Evolutionary conservation across 1,284 basidiomycete genomes (phyloP).

Genomic region (Irpex sp.): DNA sequence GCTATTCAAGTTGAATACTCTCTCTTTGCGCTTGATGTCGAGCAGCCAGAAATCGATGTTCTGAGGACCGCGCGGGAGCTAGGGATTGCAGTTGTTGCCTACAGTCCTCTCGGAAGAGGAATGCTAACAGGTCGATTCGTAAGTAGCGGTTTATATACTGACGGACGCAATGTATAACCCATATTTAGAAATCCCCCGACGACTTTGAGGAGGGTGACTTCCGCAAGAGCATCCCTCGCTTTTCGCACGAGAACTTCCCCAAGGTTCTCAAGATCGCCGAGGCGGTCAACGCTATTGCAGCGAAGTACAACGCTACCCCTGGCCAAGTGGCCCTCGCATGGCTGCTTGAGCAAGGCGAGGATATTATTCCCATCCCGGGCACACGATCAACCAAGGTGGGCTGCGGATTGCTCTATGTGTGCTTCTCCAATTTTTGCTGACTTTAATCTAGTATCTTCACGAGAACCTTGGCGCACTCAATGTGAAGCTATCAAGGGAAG

Average conservation of each 20-base stretch:
- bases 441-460: slow-evolving; percentile 12
- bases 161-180: background rate
- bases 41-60: slow-evolving; percentile 32
- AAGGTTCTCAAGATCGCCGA: slow-evolving; percentile 51
- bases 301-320: slow-evolving; percentile 40
- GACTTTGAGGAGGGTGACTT: slow-evolving; percentile 63
- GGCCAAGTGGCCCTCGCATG: slow-evolving; percentile 55
- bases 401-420: background rate
- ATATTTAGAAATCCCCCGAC: slow-evolving; percentile 47
- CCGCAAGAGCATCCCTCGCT: slow-evolving; percentile 44
- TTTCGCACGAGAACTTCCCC: slow-evolving; percentile 50
- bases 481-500: slow-evolving; percentile 34
- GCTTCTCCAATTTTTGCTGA: background rate
- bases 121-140: slow-evolving; percentile 45
- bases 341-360: slow-evolving; percentile 46
- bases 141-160: slow-evolving; percentile 8
- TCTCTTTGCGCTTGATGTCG: slow-evolving; percentile 48
- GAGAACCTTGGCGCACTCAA: slow-evolving; percentile 35
- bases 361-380: slow-evolving; percentile 50
- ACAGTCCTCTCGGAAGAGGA: slow-evolving; percentile 50
- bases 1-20: slow-evolving; percentile 54
- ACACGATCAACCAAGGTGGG: slow-evolving; percentile 29
- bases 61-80: slow-evolving; percentile 38
- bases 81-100: slow-evolving; percentile 45
- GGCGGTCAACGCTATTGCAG: slow-evolving; percentile 39